phyloP scores from a whole-genome alignment of 352 stramenopile genomes.

The Phytophthora macrochlamydospora region DNA sequence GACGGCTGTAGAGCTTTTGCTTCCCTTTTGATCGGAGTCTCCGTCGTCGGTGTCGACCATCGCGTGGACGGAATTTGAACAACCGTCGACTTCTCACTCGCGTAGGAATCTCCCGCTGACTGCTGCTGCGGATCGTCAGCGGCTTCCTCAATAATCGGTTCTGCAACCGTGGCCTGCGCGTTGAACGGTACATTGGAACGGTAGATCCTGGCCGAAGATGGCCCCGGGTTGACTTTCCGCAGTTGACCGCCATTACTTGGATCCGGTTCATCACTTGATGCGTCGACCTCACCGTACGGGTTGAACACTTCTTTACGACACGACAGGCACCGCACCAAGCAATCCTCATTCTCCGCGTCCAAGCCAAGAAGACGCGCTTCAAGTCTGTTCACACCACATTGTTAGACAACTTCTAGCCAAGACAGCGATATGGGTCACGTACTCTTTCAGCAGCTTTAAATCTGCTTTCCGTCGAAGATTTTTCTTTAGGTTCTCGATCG shows the following conservation, averaged over 20 bases:
- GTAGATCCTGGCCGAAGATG: conserved; percentile 58
- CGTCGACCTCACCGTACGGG: conserved; percentile 17
- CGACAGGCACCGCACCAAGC: conserved; percentile 68
- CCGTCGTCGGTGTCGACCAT: conserved; percentile 17
- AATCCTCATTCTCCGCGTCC: conserved; percentile 62
- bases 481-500: conserved; percentile 51
- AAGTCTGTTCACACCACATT: conserved; percentile 35
- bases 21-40: conserved; percentile 14
- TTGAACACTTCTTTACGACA: conserved; percentile 70
- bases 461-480: conserved; percentile 62
- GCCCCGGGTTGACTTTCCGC: conserved; percentile 58
- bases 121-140: conserved; percentile 22
- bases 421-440: conserved; percentile 4
- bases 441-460: conserved; percentile 71
- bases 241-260: conserved; percentile 20
- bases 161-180: conserved; percentile 36
- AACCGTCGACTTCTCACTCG: conserved; percentile 21
- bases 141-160: conserved; percentile 28
- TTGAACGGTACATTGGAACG: conserved; percentile 69
- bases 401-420: neutral
- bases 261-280: conserved; percentile 26
- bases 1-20: conserved; percentile 18
- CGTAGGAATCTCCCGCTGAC: conserved; percentile 29
- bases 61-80: conserved; percentile 21
- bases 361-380: conserved; percentile 56